phyloP scores from a whole-genome alignment of 495 filamentous ascomycete genomes.

The Apiosordaria backusii region DNA sequence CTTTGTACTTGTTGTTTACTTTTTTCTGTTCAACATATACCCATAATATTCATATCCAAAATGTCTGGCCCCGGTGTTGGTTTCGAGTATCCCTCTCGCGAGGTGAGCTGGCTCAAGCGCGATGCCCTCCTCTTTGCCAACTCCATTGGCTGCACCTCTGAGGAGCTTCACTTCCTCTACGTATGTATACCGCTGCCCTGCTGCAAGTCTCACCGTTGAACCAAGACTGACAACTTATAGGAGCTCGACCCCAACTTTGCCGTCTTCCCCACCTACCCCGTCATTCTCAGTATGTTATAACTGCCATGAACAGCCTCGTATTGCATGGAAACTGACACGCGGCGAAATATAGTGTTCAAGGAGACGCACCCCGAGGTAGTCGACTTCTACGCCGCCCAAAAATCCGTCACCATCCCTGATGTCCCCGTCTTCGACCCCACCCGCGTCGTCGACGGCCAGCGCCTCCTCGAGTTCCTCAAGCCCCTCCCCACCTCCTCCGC shows the following conservation, averaged over 20 bases:
- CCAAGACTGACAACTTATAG: constrained; percentile 35
- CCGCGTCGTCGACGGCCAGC: constrained; percentile 81
- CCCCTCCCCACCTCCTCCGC: constrained; percentile 68
- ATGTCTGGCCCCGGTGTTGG: constrained; percentile 65
- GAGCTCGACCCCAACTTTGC: constrained; percentile 79
- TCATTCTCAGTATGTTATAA: constrained; percentile 64
- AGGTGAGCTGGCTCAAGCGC: constrained; percentile 80
- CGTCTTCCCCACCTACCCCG: constrained; percentile 83
- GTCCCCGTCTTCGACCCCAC: constrained; percentile 73
- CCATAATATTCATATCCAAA: constrained; percentile 13
- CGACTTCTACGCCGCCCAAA: constrained; percentile 73
- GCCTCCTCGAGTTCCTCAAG: constrained; percentile 72
- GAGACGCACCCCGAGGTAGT: constrained; percentile 70
- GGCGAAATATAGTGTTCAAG: constrained; percentile 64
- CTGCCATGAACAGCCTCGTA: not conserved
- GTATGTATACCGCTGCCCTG: constrained; percentile 42
- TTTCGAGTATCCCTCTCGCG: constrained; percentile 68
- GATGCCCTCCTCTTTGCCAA: constrained; percentile 84
- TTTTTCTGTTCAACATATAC: not conserved
- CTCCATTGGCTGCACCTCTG: constrained; percentile 76
- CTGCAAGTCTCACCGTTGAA: constrained; percentile 11
- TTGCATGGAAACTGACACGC: not conserved
- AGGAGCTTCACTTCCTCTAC: constrained; percentile 89
- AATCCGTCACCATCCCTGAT: constrained; percentile 61
- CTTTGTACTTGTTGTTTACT: not conserved